These are phyloP conservation scores for Globisporangium emineosum DNA, from an alignment of 352 stramenopile species.

Conservation along the genomic window DNA sequence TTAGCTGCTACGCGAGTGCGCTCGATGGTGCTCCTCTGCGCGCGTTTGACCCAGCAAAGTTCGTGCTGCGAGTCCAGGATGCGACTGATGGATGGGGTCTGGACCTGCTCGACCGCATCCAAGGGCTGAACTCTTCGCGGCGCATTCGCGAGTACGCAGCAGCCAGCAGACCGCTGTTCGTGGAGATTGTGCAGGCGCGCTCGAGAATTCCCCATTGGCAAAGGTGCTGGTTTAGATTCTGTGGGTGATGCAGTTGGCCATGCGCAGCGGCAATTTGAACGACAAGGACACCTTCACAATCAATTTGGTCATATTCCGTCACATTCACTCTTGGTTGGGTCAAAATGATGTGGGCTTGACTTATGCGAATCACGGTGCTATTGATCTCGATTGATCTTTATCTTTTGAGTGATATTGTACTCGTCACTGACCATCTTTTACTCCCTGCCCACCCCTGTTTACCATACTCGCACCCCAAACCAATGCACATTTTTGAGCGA, in stretches of 20 bases:
- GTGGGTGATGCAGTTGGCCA: too few relatives aligned
- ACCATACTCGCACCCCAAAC: not conserved
- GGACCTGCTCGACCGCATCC: not conserved
- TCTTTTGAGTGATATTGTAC: not conserved
- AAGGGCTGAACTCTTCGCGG: not conserved
- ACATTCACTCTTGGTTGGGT: not conserved
- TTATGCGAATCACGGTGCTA: not conserved
- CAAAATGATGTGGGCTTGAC: not conserved
- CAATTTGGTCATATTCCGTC: not conserved
- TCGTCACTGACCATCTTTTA: slow-evolving; percentile 1
- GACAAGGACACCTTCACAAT: not conserved
- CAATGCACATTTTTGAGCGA: not conserved
- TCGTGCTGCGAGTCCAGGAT: not conserved
- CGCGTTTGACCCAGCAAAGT: not conserved
- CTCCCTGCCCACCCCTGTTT: not conserved
- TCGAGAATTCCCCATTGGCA: too few relatives aligned
- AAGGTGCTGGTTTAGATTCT: not conserved
- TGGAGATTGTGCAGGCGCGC: not conserved
- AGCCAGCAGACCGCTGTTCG: not conserved
- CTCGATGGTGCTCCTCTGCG: not conserved
- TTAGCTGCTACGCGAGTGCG: not conserved
- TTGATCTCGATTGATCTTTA: slow-evolving; percentile 1
- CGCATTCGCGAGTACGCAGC: not conserved
- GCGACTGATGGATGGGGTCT: not conserved
- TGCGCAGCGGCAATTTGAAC: not conserved